phyloP scores from a whole-genome alignment of 1,284 basidiomycete species.

The Pascua sp. region DNA sequence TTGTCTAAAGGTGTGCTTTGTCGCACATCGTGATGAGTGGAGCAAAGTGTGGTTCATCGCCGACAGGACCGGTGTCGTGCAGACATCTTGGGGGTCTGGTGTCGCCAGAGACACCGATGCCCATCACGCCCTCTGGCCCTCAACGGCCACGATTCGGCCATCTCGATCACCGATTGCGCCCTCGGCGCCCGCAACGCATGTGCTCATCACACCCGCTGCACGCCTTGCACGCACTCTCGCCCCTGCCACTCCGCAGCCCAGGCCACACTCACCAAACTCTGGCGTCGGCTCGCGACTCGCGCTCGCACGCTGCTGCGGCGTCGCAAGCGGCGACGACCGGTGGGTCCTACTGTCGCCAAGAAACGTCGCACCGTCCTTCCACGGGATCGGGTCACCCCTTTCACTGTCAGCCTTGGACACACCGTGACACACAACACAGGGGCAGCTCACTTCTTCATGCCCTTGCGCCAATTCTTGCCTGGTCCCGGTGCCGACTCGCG shows the following conservation, averaged over 20 bases:
- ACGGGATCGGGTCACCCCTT: slow-evolving; percentile 27
- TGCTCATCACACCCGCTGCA: too few species aligned
- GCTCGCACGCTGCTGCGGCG: slow-evolving; percentile 13
- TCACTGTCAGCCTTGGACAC: slow-evolving; percentile 1
- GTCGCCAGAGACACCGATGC: too few species aligned
- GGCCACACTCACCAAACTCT: slow-evolving; percentile 21
- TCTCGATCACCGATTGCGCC: too few species aligned
- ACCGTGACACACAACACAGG: too few species aligned
- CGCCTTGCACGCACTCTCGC: too few species aligned
- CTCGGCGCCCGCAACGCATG: too few species aligned
- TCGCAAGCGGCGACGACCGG: slow-evolving; percentile 11
- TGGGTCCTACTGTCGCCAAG: slow-evolving; percentile 2
- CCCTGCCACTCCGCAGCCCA: not conserved
- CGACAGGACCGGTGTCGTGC: too few species aligned
- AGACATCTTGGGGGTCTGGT: too few species aligned
- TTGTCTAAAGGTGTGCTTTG: not conserved
- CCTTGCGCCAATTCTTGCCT: slow-evolving; percentile 41
- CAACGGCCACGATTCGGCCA: too few species aligned
- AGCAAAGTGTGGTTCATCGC: too few species aligned
- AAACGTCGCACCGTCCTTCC: slow-evolving; percentile 24
- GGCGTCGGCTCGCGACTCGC: slow-evolving; percentile 28
- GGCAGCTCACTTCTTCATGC: slow-evolving; percentile 40
- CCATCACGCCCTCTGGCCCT: too few species aligned
- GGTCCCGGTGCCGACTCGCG: slow-evolving; percentile 22
- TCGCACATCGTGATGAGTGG: too few species aligned